phyloP scores from a whole-genome alignment of 495 filamentous ascomycete genomes.

The Venustampulla echinocandica region DNA sequence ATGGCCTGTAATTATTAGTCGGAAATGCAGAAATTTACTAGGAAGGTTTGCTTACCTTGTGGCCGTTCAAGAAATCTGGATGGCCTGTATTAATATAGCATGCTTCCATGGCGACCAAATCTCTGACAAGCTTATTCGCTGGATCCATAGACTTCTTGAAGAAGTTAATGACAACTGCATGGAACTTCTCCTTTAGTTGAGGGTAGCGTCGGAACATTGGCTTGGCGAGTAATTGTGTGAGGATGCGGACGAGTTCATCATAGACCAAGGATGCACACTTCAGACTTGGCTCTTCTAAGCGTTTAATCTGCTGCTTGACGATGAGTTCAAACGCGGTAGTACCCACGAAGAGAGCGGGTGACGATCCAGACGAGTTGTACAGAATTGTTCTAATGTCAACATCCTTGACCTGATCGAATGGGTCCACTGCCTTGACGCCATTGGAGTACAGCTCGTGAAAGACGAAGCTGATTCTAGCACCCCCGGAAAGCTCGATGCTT shows the following conservation, averaged over 20 bases:
- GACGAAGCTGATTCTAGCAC: conserved; percentile 97
- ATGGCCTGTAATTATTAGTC: conserved; percentile 54
- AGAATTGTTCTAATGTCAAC: conserved; percentile 94
- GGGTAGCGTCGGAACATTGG: conserved; percentile 89
- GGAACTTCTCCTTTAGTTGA: conserved; percentile 90
- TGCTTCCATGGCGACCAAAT: conserved; percentile 90
- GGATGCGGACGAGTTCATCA: conserved; percentile 94
- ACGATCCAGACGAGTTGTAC: conserved; percentile 96
- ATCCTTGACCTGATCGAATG: conserved; percentile 96
- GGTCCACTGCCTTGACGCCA: conserved; percentile 95
- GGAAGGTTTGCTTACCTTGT: conserved; percentile 39
- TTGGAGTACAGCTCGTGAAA: conserved; percentile 99
- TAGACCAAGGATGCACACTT: conserved; percentile 97
- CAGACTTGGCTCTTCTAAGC: conserved; percentile 89
- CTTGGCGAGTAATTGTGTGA: conserved; percentile 82
- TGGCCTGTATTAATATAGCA: conserved; percentile 99
- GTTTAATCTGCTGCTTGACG: conserved; percentile 97
- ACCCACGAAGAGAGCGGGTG: conserved; percentile 93
- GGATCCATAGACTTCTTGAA: conserved; percentile 98
- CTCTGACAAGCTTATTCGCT: conserved; percentile 91
- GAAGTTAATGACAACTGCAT: conserved; percentile 86
- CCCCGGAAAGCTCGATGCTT: conserved; percentile 87
- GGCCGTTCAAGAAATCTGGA: conserved; percentile 95
- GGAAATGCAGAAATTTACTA: conserved; percentile 6
- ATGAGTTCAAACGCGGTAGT: conserved; percentile 97